Percentiles rank a stretch among this genome's conserved stretches.
Conservation (phyloP, 1,284 basidiomycete species). For the Sporisorium graminicola region DNA sequence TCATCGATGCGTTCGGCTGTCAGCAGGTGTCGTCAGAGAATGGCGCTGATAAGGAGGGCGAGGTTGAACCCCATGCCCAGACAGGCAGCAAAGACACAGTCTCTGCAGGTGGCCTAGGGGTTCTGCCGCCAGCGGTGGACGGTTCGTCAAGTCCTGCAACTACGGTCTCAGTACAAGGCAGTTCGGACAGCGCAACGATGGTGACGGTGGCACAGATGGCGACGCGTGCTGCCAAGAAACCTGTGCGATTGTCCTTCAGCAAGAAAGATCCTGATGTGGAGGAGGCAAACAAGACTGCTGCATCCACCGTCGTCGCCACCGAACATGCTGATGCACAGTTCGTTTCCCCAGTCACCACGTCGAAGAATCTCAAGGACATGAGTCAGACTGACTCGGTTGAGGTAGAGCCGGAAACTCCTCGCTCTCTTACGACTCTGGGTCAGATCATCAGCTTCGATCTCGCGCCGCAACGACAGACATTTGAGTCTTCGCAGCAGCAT, state of each 20-base stretch:
- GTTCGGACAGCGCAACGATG: conserved; percentile 5
- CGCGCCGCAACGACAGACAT: background rate
- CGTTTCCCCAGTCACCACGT: conserved; percentile 2
- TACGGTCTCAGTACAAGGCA: background rate
- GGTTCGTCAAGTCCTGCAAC: background rate
- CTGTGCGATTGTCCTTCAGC: conserved; percentile 10
- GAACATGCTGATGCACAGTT: conserved; percentile 10
- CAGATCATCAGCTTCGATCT: conserved; percentile 16
- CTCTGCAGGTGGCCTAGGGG: background rate
- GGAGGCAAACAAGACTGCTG: conserved; percentile 9
- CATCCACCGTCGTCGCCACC: conserved; percentile 5
- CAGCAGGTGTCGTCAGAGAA: background rate
- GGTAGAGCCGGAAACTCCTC: background rate
- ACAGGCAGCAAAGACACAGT: background rate
- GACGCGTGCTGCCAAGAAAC: conserved; percentile 3
- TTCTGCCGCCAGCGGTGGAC: background rate
- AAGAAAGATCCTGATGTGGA: conserved; percentile 11
- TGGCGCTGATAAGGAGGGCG: background rate
- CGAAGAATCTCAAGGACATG: background rate
- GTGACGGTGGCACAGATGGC: conserved; percentile 4
- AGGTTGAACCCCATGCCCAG: background rate
- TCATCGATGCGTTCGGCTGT: background rate
- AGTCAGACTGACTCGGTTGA: background rate
- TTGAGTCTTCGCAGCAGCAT: background rate
- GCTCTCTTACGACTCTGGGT: background rate